These are phyloP conservation scores for Marvania coccoides DNA, from an alignment of 139 green algal genomes.

Conservation along the genomic window DNA sequence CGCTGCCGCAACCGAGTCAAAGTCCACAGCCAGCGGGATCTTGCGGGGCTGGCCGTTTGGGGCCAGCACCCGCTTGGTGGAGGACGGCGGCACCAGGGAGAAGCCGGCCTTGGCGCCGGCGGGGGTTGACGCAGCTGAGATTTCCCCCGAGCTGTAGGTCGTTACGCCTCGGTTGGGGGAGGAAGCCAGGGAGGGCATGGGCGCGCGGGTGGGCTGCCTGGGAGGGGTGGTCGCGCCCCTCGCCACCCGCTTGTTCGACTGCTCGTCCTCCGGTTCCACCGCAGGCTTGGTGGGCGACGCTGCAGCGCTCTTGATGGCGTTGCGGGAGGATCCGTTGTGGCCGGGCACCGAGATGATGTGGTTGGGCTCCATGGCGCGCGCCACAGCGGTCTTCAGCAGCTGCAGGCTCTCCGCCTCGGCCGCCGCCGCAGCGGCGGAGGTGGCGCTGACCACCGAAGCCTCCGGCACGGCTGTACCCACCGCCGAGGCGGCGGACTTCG, in stretches of 20 bases:
- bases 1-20: conserved; percentile 9
- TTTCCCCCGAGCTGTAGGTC: background rate
- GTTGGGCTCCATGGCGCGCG: background rate
- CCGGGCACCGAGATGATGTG: background rate
- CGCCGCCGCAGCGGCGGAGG: background rate
- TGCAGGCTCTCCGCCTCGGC: background rate
- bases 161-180: background rate
- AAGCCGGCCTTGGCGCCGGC: background rate
- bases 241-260: too few species aligned
- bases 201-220: background rate
- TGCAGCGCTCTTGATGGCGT: background rate
- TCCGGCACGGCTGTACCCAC: too few species aligned
- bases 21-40: conserved; percentile 53
- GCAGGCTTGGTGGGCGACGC: background rate
- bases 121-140: background rate
- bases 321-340: conserved; percentile 2
- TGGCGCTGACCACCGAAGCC: background rate
- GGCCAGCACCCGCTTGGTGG: conserved; percentile 56
- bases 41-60: conserved; percentile 85
- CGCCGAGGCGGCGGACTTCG: too few species aligned
- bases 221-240: background rate
- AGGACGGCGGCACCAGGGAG: conserved; percentile 12
- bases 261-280: background rate
- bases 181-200: background rate
- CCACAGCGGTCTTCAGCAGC: background rate